Evolutionary conservation across 2,329 filamentous ascomycete genomes (phyloP).

Genomic region (Simplicillium sp.): DNA sequence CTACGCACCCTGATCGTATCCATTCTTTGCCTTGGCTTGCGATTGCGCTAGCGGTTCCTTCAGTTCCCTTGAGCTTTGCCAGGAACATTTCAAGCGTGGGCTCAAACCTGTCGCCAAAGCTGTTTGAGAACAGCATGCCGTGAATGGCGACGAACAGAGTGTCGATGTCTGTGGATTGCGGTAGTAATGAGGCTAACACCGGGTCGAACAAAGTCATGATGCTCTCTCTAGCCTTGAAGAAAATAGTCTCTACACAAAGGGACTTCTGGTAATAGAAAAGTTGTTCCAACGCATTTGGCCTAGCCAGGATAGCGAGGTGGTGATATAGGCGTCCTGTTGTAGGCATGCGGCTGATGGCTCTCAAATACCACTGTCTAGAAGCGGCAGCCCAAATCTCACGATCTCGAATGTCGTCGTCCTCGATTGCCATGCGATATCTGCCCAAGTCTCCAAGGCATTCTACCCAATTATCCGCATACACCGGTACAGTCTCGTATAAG

Average conservation of each 20-base stretch:
- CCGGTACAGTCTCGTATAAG: slow-evolving; percentile 73
- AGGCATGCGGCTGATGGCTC: slow-evolving; percentile 68
- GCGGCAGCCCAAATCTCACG: slow-evolving; percentile 76
- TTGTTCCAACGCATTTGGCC: slow-evolving; percentile 61
- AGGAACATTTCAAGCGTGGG: slow-evolving; percentile 39
- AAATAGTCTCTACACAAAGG: slow-evolving; percentile 58
- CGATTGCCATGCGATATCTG: slow-evolving; percentile 81
- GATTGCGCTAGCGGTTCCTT: slow-evolving; percentile 40
- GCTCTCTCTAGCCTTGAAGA: slow-evolving; percentile 57
- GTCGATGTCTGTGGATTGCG: slow-evolving; percentile 35
- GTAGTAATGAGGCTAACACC: slow-evolving; percentile 29
- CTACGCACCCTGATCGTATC: slow-evolving; percentile 34
- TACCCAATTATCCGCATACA: slow-evolving; percentile 84
- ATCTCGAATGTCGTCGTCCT: slow-evolving; percentile 68
- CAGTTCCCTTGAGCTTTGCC: slow-evolving; percentile 23
- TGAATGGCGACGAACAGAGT: slow-evolving; percentile 54
- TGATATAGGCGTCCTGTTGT: slow-evolving; percentile 75
- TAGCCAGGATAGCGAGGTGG: slow-evolving; percentile 71
- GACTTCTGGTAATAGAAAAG: slow-evolving; percentile 65
- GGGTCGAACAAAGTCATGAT: slow-evolving; percentile 62
- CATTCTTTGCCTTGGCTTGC: slow-evolving; percentile 37
- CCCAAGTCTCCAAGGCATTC: slow-evolving; percentile 84
- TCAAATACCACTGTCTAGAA: slow-evolving; percentile 74
- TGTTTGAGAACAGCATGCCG: slow-evolving; percentile 51
- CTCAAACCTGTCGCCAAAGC: slow-evolving; percentile 35